Evolutionary conservation across 2,329 filamentous ascomycete genomes (phyloP).

Genomic region (Anthostomella pinea): DNA sequence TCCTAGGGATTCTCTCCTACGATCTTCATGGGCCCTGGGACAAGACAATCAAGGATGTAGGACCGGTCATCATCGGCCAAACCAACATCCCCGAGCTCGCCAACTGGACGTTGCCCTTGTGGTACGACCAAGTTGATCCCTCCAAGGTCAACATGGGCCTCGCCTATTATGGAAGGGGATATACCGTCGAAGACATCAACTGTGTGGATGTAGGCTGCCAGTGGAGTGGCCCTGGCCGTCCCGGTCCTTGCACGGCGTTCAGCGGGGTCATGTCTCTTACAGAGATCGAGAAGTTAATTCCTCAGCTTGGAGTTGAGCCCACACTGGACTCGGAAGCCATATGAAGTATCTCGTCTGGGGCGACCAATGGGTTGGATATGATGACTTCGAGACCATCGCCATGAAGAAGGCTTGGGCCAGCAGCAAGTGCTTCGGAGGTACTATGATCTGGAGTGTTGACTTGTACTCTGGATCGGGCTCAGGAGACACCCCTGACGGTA

Average conservation of each 20-base stretch:
- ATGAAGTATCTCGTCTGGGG: constrained; percentile 29
- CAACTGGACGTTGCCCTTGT: constrained; percentile 36
- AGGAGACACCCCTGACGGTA: constrained; percentile 5
- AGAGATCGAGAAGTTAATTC: constrained; percentile 33
- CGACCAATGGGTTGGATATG: constrained; percentile 27
- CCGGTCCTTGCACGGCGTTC: constrained; percentile 27
- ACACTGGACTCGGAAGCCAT: constrained; percentile 13
- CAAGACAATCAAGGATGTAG: constrained; percentile 27
- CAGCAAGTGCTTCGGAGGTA: constrained; percentile 30
- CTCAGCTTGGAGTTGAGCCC: constrained; percentile 16
- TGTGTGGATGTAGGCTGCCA: constrained; percentile 27
- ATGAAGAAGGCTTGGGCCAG: constrained; percentile 29
- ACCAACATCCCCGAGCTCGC: constrained; percentile 43
- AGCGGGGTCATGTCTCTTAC: constrained; percentile 30
- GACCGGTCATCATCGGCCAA: constrained; percentile 35
- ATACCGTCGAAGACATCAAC: constrained; percentile 30
- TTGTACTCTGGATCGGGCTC: constrained; percentile 11
- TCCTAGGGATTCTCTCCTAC: constrained; percentile 38
- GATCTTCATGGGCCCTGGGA: constrained; percentile 45
- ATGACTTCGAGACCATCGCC: constrained; percentile 26
- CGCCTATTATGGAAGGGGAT: constrained; percentile 46
- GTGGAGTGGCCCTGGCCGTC: constrained; percentile 24
- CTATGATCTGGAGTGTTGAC: constrained; percentile 33
- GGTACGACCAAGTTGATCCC: constrained; percentile 38
- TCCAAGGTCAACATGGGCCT: constrained; percentile 45